phyloP scores from a whole-genome alignment of 139 green algal species.

The Mesotaenium endlicherianum region DNA sequence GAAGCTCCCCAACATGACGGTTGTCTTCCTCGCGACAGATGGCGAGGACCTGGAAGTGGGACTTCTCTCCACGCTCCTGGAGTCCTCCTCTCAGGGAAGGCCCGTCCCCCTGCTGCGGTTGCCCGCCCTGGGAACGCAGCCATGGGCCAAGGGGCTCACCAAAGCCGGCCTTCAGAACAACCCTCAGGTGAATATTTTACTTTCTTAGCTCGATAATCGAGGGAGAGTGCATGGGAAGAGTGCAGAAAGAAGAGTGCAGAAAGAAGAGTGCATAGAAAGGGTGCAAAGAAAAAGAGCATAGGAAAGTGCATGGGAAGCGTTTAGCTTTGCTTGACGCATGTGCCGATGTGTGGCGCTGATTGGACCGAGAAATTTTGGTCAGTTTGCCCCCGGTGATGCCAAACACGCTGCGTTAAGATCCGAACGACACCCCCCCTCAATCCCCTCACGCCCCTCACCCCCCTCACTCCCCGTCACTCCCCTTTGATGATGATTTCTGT shows the following conservation, averaged over 20 bases:
- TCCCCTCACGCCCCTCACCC: neutral
- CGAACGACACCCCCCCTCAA: neutral
- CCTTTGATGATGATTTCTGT: neutral
- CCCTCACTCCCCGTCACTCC: neutral
- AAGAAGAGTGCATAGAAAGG: too few relatives aligned
- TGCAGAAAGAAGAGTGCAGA: too few relatives aligned
- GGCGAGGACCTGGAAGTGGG: neutral
- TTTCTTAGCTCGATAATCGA: neutral
- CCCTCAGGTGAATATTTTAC: neutral
- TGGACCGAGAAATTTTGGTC: too few relatives aligned
- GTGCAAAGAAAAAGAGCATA: too few relatives aligned
- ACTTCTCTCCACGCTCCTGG: neutral
- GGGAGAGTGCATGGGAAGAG: too few relatives aligned
- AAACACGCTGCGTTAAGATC: neutral
- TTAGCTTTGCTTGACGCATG: neutral
- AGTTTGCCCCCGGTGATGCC: neutral
- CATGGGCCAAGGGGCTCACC: neutral
- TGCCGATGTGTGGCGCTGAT: too few relatives aligned
- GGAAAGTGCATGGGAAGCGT: neutral
- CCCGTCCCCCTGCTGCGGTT: neutral
- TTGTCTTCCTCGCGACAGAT: neutral
- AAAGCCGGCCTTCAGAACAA: neutral
- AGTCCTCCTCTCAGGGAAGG: neutral
- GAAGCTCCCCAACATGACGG: neutral
- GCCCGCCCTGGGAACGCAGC: neutral